A percentile compares a stretch with the other conserved stretches of the same genome.
phyloP scores from a whole-genome alignment of 2,329 filamentous ascomycete genomes.

The Reticulascus tulasneorum region DNA sequence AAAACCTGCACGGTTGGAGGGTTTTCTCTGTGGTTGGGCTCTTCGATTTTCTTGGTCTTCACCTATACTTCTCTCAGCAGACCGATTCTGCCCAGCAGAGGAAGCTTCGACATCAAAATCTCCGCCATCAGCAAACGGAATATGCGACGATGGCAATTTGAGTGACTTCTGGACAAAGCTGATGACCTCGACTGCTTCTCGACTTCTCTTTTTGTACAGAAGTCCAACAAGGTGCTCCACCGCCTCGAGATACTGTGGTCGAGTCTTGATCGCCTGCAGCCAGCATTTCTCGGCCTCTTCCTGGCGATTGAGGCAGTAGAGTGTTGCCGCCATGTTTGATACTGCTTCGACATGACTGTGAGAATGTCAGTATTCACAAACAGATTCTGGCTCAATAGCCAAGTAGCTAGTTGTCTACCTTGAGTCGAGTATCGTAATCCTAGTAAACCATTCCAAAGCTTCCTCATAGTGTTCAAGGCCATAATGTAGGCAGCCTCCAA shows the following conservation, averaged over 20 bases:
- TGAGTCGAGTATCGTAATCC: conserved; percentile 52
- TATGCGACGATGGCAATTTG: conserved; percentile 2
- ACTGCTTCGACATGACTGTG: conserved; percentile 82
- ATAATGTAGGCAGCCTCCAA: conserved; percentile 89
- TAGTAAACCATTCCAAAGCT: conserved; percentile 69
- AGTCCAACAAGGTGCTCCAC: conserved; percentile 91
- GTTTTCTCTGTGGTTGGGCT: no score
- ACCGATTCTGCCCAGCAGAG: conserved; percentile 13
- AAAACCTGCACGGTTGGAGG: no score
- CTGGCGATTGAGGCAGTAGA: conserved; percentile 77
- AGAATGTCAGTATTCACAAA: background rate
- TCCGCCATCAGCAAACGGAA: no score
- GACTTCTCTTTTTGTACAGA: conserved; percentile 76
- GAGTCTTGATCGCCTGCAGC: conserved; percentile 75
- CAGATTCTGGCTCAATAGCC: background rate
- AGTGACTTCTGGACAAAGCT: conserved; percentile 76
- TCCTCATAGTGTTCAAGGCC: conserved; percentile 80
- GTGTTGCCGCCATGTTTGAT: conserved; percentile 85
- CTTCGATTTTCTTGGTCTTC: no score
- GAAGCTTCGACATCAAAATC: no score
- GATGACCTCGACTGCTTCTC: conserved; percentile 84
- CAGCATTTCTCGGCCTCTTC: conserved; percentile 84
- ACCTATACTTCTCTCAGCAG: no score
- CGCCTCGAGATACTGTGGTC: conserved; percentile 88
- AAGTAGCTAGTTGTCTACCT: conserved; percentile 39